These are phyloP conservation scores for Neurospora crassa DNA, from an alignment of 2,329 filamentous ascomycete species.

Conservation along the genomic window DNA sequence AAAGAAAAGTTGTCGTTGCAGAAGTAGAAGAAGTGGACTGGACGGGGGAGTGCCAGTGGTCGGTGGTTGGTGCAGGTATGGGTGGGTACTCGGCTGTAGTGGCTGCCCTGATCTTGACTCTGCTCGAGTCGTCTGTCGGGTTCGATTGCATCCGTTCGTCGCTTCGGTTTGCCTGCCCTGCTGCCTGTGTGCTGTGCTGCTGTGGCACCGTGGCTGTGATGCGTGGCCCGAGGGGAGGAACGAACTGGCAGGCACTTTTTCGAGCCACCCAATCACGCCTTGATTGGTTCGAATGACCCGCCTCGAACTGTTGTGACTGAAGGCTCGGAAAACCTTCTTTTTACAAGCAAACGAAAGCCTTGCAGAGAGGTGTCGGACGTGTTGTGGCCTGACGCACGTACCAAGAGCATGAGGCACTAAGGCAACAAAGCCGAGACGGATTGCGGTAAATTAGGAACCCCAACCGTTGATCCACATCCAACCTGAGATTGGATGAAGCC, in stretches of 20 bases:
- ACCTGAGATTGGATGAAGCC: background rate
- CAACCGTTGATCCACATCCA: background rate
- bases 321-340: background rate
- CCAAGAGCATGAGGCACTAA: background rate
- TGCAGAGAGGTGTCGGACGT: background rate
- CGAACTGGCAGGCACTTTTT: background rate
- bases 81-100: background rate
- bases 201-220: background rate
- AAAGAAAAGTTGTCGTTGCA: background rate
- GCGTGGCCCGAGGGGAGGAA: background rate
- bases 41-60: background rate
- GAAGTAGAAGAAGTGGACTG: background rate
- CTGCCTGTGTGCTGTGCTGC: background rate
- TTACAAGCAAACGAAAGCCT: background rate
- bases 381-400: background rate
- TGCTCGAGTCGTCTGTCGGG: background rate
- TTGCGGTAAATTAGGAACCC: background rate
- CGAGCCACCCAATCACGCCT: background rate
- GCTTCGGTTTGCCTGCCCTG: too few species aligned
- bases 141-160: background rate
- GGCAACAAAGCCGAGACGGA: background rate
- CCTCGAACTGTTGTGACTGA: background rate
- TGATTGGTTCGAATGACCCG: background rate
- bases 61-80: background rate
- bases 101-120: background rate